These are phyloP conservation scores for Pelargonium australe DNA, from an alignment of 441 rosid species.

Conservation along the genomic window DNA sequence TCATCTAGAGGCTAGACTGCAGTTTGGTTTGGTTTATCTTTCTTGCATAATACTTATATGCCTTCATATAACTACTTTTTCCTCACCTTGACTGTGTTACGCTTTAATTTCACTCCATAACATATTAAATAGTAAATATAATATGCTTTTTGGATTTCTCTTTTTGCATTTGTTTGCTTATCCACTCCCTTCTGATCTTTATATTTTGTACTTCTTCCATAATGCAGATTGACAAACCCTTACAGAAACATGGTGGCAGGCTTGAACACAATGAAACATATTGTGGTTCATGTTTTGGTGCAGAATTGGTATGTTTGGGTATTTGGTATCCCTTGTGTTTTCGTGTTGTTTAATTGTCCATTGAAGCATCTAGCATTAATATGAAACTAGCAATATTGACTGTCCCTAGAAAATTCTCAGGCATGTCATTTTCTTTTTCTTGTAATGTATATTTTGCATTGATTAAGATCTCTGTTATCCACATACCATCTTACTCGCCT, in stretches of 20 bases:
- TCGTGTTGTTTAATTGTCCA: not conserved
- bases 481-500: not conserved
- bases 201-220: not conserved
- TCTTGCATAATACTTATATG: too few relatives aligned
- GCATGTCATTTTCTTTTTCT: not conserved
- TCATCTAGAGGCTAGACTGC: too few relatives aligned
- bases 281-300: constrained; percentile 91
- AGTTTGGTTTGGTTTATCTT: too few relatives aligned
- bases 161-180: not conserved
- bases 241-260: constrained; percentile 94
- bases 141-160: not conserved
- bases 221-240: constrained; percentile 76
- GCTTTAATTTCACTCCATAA: not conserved
- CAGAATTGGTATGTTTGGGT: constrained; percentile 54
- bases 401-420: not conserved
- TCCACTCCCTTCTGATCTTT: not conserved
- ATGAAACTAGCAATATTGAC: not conserved
- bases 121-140: not conserved
- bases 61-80: too few relatives aligned
- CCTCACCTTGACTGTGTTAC: not conserved
- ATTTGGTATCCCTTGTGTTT: not conserved
- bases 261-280: constrained; percentile 90
- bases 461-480: not conserved
- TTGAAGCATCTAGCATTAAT: not conserved
- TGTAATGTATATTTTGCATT: not conserved